A percentile compares a stretch with the other conserved stretches of the same genome.
phyloP scores from a whole-genome alignment of 495 filamentous ascomycete genomes.

The Collariella sp. region DNA sequence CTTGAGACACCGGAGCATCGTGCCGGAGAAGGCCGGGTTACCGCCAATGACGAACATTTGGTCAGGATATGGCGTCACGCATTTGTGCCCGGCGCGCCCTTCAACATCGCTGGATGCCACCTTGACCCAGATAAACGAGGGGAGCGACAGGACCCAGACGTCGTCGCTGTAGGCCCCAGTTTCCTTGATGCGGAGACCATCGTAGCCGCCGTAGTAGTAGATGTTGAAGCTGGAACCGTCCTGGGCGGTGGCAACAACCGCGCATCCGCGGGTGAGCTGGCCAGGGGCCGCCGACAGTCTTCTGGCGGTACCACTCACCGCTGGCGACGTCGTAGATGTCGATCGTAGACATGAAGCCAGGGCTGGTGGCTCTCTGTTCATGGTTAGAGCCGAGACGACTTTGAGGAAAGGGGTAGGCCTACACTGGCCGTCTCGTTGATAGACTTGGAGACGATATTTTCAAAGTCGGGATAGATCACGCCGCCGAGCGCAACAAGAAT shows the following conservation, averaged over 20 bases:
- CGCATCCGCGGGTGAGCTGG: slow-evolving; percentile 55
- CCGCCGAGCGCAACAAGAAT: slow-evolving; percentile 60
- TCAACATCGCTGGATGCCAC: slow-evolving; percentile 41
- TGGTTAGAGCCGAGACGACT: slow-evolving; percentile 6
- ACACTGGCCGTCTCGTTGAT: slow-evolving; percentile 38
- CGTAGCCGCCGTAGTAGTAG: slow-evolving; percentile 67
- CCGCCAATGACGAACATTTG: slow-evolving; percentile 69
- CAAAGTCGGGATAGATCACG: slow-evolving; percentile 45
- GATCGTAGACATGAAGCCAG: slow-evolving; percentile 54
- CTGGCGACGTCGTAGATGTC: slow-evolving; percentile 59
- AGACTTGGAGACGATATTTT: slow-evolving; percentile 17
- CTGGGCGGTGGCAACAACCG: slow-evolving; percentile 51
- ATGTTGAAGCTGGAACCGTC: slow-evolving; percentile 61
- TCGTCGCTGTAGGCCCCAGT: slow-evolving; percentile 45
- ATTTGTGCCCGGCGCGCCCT: slow-evolving; percentile 54
- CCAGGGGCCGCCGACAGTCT: slow-evolving; percentile 51
- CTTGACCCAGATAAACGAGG: slow-evolving; percentile 68
- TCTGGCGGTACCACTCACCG: slow-evolving; percentile 53
- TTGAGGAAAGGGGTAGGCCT: slow-evolving; percentile 6
- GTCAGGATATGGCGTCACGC: slow-evolving; percentile 60
- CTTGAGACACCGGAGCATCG: slow-evolving; percentile 37
- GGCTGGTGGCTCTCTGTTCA: slow-evolving; percentile 37
- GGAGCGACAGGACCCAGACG: slow-evolving; percentile 65
- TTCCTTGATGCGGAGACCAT: slow-evolving; percentile 34
- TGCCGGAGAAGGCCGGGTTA: slow-evolving; percentile 17